Evolutionary conservation across 345 rosid species (phyloP).

Genomic region (Brassica nigra): DNA sequence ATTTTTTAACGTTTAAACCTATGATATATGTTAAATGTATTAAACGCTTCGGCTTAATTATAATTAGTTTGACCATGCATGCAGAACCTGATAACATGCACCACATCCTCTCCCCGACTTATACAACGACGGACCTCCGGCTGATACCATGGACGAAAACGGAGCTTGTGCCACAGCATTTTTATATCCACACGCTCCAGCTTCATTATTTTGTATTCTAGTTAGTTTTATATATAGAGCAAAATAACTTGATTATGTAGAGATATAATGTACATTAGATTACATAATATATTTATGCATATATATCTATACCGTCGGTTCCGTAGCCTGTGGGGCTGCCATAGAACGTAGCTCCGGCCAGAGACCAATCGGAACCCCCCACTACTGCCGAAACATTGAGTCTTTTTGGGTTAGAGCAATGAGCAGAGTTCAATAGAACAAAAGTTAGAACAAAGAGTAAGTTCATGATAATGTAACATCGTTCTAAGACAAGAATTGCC

Average conservation of each 20-base stretch:
- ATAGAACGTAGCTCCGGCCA: slow-evolving; percentile 61
- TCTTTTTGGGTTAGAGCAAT: slow-evolving; percentile 46
- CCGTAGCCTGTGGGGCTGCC: slow-evolving; percentile 57
- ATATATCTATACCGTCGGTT: slow-evolving; percentile 45
- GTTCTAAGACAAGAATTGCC: neutral
- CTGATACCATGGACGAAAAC: slow-evolving; percentile 53
- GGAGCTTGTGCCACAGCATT: slow-evolving; percentile 48
- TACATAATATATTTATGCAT: no score
- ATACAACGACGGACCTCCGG: slow-evolving; percentile 59
- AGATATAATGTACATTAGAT: neutral
- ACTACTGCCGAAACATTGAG: slow-evolving; percentile 25
- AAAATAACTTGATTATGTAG: neutral
- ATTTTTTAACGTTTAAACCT: no score
- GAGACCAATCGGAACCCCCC: slow-evolving; percentile 43
- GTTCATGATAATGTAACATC: slow-evolving; percentile 8
- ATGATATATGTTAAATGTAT: no score
- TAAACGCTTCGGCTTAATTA: neutral
- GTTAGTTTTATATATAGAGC: neutral
- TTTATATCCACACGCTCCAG: slow-evolving; percentile 71
- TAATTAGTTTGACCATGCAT: neutral
- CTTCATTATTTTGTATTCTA: slow-evolving; percentile 30
- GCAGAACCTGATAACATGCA: slow-evolving; percentile 65
- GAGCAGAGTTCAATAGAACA: slow-evolving; percentile 27
- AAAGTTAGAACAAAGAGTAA: slow-evolving; percentile 27
- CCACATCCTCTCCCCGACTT: slow-evolving; percentile 72